These are phyloP conservation scores for Mimosa bimucronata DNA, from an alignment of 306 rosid genomes.

Conservation along the genomic window DNA sequence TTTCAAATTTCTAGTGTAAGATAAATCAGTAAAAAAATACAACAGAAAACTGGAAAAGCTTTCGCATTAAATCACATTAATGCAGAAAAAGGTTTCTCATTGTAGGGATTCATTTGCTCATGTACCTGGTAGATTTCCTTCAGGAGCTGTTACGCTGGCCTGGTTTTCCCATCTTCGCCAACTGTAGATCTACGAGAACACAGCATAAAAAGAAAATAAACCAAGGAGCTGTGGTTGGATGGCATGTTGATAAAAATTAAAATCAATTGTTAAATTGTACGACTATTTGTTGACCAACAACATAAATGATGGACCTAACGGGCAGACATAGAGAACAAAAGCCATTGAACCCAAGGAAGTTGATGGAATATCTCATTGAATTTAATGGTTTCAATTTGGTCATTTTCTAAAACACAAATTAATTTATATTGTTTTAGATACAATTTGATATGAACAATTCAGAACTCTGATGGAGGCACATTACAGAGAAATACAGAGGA, in stretches of 20 bases:
- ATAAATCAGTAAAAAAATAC: not conserved
- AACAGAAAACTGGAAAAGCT: not conserved
- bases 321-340: slow-evolving; percentile 21
- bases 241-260: not conserved
- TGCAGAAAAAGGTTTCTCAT: slow-evolving; percentile 8
- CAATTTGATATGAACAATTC: not conserved
- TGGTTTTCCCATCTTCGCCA: slow-evolving; percentile 96
- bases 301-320: slow-evolving; percentile 13
- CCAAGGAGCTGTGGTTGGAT: slow-evolving; percentile 3
- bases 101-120: slow-evolving; percentile 17
- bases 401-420: not conserved
- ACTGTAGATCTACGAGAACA: slow-evolving; percentile 76
- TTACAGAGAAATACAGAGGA: not conserved
- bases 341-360: not conserved
- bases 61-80: not conserved
- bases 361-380: not conserved
- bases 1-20: too few relatives aligned
- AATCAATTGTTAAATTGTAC: not conserved
- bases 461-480: not conserved
- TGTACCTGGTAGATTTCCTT: slow-evolving; percentile 70
- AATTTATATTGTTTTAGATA: not conserved
- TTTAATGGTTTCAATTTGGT: not conserved
- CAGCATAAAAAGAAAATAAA: slow-evolving; percentile 32
- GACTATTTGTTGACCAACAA: slow-evolving; percentile 2
- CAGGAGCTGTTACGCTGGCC: slow-evolving; percentile 45